Evolutionary conservation across 108 stramenopile genomes (phyloP), one percentile per base, ranked within the genome.

Genomic region (Cyclotella sp.): DNA sequence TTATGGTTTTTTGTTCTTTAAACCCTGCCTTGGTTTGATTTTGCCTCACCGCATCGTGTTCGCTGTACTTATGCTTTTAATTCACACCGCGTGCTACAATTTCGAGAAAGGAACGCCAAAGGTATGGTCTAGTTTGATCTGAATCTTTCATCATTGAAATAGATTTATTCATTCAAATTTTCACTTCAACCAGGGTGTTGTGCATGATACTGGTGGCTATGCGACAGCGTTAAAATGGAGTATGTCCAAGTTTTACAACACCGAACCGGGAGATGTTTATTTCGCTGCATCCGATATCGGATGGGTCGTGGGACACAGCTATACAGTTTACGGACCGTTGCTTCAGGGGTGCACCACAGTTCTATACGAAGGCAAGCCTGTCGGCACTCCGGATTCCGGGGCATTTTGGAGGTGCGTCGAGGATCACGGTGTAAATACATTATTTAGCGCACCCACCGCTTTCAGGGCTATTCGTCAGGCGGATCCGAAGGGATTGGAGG

Each of bases 391-490:
- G 34, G 89, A 93, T 79, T 63, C 79, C 44, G 88, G 90, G 46
- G 70, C 92, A 39, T 95, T 90, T 65, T 91, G 93, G 93, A 88
- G 90, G 26, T 70, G 89, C 71, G 80, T 90, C 34, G 62, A 91
- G 61, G 52, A 82, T 10, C 90, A 90, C 75, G 77, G 79, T 60
- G 77, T 93, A 47, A 79, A 81, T 19, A 60, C 89, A 51, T 93
- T 95, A 73, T 95, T 94, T 85, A 95, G 93, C 0, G 94, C 94
- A 0, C 94, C 94, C 10, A 95, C 94, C 18, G 94, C 94, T 64
- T 92, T 95, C 49, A 88, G 94, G 4, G 83, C 88, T 27, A 95
- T 95, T 88, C 47, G 92, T 9, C 91, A 75, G 70, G 91, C 90
- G 29, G 79, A 89, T 45, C 92, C 82, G 9, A 70, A 65, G 9